Evolutionary conservation across 1,284 basidiomycete species (phyloP), one percentile per base, ranked within the genome.

Genomic region (Fomitiporia mediterranea): DNA sequence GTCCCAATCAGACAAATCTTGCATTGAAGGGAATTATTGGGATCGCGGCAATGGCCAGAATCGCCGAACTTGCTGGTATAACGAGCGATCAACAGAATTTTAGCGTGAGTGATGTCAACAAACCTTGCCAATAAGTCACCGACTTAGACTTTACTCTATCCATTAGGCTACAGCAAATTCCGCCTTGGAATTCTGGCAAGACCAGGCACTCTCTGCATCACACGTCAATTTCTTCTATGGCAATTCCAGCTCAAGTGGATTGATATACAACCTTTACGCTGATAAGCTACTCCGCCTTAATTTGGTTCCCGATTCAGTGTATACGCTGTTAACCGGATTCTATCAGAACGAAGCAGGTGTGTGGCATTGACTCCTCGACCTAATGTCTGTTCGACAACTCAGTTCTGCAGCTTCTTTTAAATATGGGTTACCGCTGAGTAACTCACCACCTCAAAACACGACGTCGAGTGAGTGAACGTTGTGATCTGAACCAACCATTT

Each of bases 221-320:
- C 13, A 42, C 8, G 65, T 28, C 72, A 68, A 68, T 57, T 62
- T 53, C 3, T 74, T 34, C 13, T 13, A 2, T 51, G 63, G 62
- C 2, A 46, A 61, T 5, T 13, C 59, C 0, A 42, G 52, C 5
- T 67, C 70, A 2, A 74, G 67, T 67, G 68, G 70, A 0, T 48
- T 74, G 25, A 67, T 74, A 52, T 80, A 80, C 62, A 81, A 80
- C 56, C 56, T 80, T n/a, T 76, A 71, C 56, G 69, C 73, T 6
- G 77, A 80, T 56, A 67, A 67, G 53, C 62, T 77, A 9, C 59
- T 70, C 46, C 59, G 60, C 37, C 58, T 63, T 13, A 52, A 65
- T 42, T 40, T 68, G 17, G 66, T 69, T 61, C 63, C 66, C 11
- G 47, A 62, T 5, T 62, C 47, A 32, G 53, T 47, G 4, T 55